phyloP scores from a whole-genome alignment of 257 asterid species.

The Primulina eburnea region DNA sequence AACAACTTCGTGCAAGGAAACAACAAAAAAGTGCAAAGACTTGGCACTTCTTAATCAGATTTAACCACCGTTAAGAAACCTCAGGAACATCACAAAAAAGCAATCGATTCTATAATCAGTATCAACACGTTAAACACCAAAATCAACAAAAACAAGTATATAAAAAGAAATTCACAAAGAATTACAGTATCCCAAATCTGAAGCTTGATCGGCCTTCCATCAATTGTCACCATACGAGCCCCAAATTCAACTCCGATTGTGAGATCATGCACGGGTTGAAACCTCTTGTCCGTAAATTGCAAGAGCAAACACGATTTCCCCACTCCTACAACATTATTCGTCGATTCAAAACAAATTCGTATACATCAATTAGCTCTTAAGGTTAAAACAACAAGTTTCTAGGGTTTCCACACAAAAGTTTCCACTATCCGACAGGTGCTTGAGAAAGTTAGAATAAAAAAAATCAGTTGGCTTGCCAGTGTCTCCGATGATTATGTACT shows the following conservation, averaged over 20 bases:
- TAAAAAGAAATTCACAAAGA: neutral
- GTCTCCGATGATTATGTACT: slow-evolving; percentile 79
- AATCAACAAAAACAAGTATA: neutral
- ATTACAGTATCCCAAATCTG: slow-evolving; percentile 72
- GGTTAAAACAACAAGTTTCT: neutral
- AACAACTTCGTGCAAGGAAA: neutral
- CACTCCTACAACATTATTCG: slow-evolving; percentile 37
- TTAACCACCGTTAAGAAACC: neutral
- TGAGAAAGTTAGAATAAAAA: neutral
- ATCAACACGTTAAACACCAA: neutral
- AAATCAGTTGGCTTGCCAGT: slow-evolving; percentile 34
- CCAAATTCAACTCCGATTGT: slow-evolving; percentile 72
- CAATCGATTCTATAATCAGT: neutral
- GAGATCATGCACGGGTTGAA: slow-evolving; percentile 65
- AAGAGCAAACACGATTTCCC: slow-evolving; percentile 67
- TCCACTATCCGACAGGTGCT: neutral
- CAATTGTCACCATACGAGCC: slow-evolving; percentile 57
- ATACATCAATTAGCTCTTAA: slow-evolving; percentile 18
- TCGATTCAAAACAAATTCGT: neutral
- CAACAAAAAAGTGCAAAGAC: neutral
- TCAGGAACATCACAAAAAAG: neutral
- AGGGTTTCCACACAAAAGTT: neutral
- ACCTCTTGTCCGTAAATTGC: slow-evolving; percentile 67
- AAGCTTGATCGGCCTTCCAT: slow-evolving; percentile 54
- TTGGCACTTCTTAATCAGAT: neutral